Evolutionary conservation across 1,139 yeast genomes (phyloP).

Genomic region (Magnusiomyces paraingens): DNA sequence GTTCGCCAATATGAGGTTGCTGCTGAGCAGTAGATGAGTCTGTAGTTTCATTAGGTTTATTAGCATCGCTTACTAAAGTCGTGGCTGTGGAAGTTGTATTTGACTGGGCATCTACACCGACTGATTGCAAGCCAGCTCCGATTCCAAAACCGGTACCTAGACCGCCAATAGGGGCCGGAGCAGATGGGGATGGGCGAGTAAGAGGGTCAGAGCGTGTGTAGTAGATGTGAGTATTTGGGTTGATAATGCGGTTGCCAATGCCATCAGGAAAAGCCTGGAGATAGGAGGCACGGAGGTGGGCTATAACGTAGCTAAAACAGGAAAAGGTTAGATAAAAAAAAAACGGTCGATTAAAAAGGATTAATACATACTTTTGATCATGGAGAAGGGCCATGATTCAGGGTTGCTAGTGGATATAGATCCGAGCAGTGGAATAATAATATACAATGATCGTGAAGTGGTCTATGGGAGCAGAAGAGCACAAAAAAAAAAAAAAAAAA

Average conservation of each 20-base stretch:
- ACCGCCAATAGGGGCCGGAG: background rate
- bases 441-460: no score
- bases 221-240: constrained; percentile 24
- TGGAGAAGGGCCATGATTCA: constrained; percentile 27
- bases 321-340: background rate
- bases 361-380: constrained; percentile 26
- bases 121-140: background rate
- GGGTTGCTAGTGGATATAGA: background rate
- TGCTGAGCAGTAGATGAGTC: background rate
- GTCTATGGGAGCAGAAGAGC: no score
- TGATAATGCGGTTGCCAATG: constrained; percentile 30
- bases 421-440: no score
- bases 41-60: no score
- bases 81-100: constrained; percentile 8
- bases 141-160: background rate
- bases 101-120: background rate
- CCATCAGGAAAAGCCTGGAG: constrained; percentile 30
- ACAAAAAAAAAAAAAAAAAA: no score
- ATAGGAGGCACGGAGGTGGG: constrained; percentile 31
- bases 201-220: constrained; percentile 27
- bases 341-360: background rate
- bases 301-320: constrained; percentile 26
- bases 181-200: background rate
- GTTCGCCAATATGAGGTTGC: background rate
- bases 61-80: background rate